A percentile compares a stretch with the other conserved stretches of the same genome.
Conservation (phyloP, 23 red algal genomes). For the Gracilariopsis chorda region DNA sequence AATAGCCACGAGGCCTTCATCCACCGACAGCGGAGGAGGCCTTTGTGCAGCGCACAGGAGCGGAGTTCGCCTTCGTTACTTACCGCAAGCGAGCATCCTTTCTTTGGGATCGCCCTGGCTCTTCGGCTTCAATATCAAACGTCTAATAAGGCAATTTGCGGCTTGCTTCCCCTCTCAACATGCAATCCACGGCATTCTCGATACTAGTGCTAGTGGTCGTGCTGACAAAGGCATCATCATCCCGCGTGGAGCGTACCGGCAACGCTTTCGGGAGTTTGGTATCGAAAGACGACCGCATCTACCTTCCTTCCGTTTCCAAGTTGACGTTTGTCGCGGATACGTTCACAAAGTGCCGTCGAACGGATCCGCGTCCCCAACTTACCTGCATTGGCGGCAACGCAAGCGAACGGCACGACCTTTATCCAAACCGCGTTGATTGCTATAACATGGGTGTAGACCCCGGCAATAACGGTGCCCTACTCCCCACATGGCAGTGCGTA, state of each 20-base stretch:
- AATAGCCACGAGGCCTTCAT: too few relatives aligned
- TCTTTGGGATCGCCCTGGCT: too few relatives aligned
- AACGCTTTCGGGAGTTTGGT: not conserved
- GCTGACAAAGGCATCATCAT: too few relatives aligned
- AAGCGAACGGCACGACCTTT: not conserved
- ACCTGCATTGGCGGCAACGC: slow-evolving; percentile 33
- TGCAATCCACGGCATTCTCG: too few relatives aligned
- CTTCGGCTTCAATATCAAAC: too few relatives aligned
- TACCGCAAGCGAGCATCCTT: too few relatives aligned
- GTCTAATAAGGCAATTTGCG: too few relatives aligned
- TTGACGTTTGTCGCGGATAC: not conserved
- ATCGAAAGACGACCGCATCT: not conserved
- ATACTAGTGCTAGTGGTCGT: too few relatives aligned
- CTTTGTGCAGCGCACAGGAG: too few relatives aligned
- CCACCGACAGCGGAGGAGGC: too few relatives aligned
- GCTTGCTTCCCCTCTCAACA: too few relatives aligned
- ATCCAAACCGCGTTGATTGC: slow-evolving; percentile 43
- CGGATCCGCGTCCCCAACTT: slow-evolving; percentile 2
- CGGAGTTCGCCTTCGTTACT: too few relatives aligned
- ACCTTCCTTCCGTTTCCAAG: not conserved
- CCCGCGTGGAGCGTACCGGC: not conserved
- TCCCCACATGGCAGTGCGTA: slow-evolving; percentile 22
- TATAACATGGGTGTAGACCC: slow-evolving; percentile 28
- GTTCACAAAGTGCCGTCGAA: slow-evolving; percentile 11
- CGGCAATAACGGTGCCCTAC: not conserved